Base-by-base conservation (phyloP, 768 basidiomycete genomes). In the Saitozyma podzolica region DNA sequence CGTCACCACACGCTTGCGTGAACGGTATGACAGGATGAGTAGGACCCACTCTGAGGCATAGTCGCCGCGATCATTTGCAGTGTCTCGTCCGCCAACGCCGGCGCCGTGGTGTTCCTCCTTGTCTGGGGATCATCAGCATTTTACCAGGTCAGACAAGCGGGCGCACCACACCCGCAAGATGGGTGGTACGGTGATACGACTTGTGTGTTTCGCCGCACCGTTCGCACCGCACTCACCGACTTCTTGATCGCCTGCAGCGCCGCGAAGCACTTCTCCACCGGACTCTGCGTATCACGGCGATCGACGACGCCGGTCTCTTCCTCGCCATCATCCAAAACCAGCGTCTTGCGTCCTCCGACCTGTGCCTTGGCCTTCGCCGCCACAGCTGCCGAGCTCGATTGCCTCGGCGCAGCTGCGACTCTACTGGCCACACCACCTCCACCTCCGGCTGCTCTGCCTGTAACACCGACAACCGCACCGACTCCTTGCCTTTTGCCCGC, bases 51-150 rank as follows among this genome's bases (percentile, higher is more conserved):
- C 0, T 61, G 58, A 3, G 78, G 75, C 63, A 68, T 68, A 3
- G 66, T 74, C 6, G 70, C 62, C 7, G 73, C 76, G 11, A 79
- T 68, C 59, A 73, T 65, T 50, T 79, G 66, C 16, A 77, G 54
- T 47, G 61, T 58, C 42, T 67, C 63, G 16, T 77, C 72, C 29
- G 67, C 62, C 20, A 76, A n/a, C 14, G 64, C 41, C 1, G 75
- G 68, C 75, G 10, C 54, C 54, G 14, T 63, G 61, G 42, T 70
- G 61, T 40, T 61, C 62, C 37, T 56, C 56, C 45, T 55, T 47
- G 20, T 66, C 64, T 71, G 67, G 20, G 40, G 16, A 5, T 11
- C 8, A 58, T 63, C 40, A 64, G 55, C 50, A 50, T 8, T 43
- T 29, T 29, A 5, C 2, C 29, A 2, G 29, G 5, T 29, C 29